These are phyloP conservation scores for Rhazya stricta DNA, from an alignment of 257 asterid species.

Conservation along the genomic window DNA sequence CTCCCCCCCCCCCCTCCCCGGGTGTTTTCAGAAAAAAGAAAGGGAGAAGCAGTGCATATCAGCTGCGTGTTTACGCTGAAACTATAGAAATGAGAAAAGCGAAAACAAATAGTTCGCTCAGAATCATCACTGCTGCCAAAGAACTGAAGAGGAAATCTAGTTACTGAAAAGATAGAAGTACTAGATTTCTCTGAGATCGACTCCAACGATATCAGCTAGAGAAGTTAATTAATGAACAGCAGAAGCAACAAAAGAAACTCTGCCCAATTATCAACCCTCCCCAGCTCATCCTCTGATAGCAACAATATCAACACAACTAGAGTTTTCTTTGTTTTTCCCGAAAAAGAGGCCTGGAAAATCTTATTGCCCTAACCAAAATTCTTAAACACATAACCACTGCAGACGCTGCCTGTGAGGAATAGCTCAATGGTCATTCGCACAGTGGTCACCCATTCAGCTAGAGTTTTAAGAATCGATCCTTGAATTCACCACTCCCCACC, in stretches of 20 bases:
- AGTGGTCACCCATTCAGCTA: too few species aligned
- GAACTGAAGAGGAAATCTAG: constrained; percentile 16
- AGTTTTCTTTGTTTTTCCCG: background rate
- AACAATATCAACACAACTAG: background rate
- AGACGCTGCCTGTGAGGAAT: too few species aligned
- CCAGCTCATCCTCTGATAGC: constrained; percentile 5
- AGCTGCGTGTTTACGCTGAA: background rate
- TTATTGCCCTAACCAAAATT: constrained; percentile 17
- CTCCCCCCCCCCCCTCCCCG: background rate
- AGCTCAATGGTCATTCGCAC: too few species aligned
- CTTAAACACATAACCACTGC: background rate
- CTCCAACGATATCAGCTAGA: constrained; percentile 1
- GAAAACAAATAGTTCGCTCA: constrained; percentile 23
- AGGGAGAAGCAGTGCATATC: background rate
- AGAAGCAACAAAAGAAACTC: background rate
- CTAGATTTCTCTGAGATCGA: constrained; percentile 21
- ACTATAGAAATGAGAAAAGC: constrained; percentile 12
- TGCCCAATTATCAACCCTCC: constrained; percentile 5
- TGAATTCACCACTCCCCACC: too few species aligned
- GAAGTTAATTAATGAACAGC: constrained; percentile 13
- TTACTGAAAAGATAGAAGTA: constrained; percentile 20
- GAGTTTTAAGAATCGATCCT: too few species aligned
- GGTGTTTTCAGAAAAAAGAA: constrained; percentile 14
- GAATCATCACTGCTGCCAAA: constrained; percentile 25
- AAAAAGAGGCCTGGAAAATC: constrained; percentile 4